phyloP scores from a whole-genome alignment of 2,329 filamentous ascomycete genomes.

The Fusarium ambrosium region DNA sequence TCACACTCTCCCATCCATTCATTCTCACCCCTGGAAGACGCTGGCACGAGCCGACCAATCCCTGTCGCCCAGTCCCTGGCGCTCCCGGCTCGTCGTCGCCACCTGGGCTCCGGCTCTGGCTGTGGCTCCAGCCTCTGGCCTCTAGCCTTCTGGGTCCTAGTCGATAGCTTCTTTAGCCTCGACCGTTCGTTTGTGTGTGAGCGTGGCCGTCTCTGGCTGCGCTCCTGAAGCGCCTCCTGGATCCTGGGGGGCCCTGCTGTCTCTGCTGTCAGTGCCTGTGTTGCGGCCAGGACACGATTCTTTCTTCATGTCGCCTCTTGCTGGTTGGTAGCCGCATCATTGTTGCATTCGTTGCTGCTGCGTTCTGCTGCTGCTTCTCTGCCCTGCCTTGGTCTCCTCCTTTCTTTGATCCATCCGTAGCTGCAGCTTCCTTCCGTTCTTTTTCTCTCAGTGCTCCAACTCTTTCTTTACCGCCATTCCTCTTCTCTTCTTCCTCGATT shows the following conservation, averaged over 20 bases:
- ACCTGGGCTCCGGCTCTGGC: neutral
- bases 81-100: conserved; percentile 28
- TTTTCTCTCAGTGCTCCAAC: conserved; percentile 3
- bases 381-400: neutral
- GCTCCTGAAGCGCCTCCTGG: conserved; percentile 14
- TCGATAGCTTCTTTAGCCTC: conserved; percentile 24
- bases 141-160: conserved; percentile 24
- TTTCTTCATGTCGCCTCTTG: conserved; percentile 10
- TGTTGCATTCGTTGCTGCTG: conserved; percentile 5
- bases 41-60: conserved; percentile 30
- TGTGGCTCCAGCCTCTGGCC: conserved; percentile 4
- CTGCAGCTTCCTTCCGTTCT: conserved; percentile 14
- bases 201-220: neutral
- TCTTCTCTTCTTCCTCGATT: conserved; percentile 8
- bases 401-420: conserved; percentile 1
- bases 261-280: conserved; percentile 1
- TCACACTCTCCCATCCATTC: conserved; percentile 20
- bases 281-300: neutral
- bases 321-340: conserved; percentile 5
- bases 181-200: conserved; percentile 26
- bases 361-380: neutral
- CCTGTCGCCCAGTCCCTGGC: conserved; percentile 17
- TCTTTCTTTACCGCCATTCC: conserved; percentile 8
- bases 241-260: conserved; percentile 1
- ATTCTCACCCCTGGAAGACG: neutral